A percentile compares a stretch with the other conserved stretches of the same genome.
These are phyloP conservation scores for Fusarium anguioides DNA, from an alignment of 2,329 filamentous ascomycete genomes.

Conservation along the genomic window DNA sequence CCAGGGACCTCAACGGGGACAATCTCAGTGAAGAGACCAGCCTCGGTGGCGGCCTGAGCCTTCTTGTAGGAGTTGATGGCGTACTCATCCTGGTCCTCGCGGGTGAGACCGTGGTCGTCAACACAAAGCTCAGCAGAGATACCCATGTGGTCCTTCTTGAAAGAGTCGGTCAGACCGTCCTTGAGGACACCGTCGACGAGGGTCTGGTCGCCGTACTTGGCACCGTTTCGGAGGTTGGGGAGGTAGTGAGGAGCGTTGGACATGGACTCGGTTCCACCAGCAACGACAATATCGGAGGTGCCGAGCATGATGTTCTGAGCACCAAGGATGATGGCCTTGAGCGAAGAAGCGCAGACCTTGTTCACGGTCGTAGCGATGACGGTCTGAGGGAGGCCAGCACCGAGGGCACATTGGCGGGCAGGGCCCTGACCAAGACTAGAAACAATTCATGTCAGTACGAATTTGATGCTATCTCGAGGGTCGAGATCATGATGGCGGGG, in stretches of 20 bases:
- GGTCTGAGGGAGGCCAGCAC: slow-evolving; percentile 82
- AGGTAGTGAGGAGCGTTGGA: slow-evolving; percentile 98
- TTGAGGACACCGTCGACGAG: slow-evolving; percentile 92
- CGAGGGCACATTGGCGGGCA: slow-evolving; percentile 91
- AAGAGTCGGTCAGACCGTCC: slow-evolving; percentile 94
- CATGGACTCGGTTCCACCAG: slow-evolving; percentile 98
- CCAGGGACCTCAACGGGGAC: slow-evolving; percentile 88
- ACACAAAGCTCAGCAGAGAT: slow-evolving; percentile 93
- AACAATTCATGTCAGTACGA: slow-evolving; percentile 26
- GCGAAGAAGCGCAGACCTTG: slow-evolving; percentile 96
- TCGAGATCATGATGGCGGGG: slow-evolving; percentile 17
- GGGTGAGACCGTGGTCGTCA: slow-evolving; percentile 80
- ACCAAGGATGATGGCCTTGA: slow-evolving; percentile 94
- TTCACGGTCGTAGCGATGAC: slow-evolving; percentile 94
- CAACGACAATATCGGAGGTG: slow-evolving; percentile 91
- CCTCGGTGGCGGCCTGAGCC: slow-evolving; percentile 85
- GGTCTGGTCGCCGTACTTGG: slow-evolving; percentile 92
- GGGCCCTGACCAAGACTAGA: slow-evolving; percentile 92
- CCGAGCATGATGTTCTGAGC: slow-evolving; percentile 98
- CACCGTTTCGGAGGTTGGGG: slow-evolving; percentile 83
- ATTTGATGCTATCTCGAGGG: not conserved
- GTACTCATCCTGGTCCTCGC: slow-evolving; percentile 93
- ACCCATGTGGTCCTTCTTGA: slow-evolving; percentile 98
- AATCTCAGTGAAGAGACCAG: slow-evolving; percentile 89
- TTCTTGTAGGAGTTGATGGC: slow-evolving; percentile 95